Base-by-base conservation (phyloP, 306 rosid genomes). In the Senna siamea region DNA sequence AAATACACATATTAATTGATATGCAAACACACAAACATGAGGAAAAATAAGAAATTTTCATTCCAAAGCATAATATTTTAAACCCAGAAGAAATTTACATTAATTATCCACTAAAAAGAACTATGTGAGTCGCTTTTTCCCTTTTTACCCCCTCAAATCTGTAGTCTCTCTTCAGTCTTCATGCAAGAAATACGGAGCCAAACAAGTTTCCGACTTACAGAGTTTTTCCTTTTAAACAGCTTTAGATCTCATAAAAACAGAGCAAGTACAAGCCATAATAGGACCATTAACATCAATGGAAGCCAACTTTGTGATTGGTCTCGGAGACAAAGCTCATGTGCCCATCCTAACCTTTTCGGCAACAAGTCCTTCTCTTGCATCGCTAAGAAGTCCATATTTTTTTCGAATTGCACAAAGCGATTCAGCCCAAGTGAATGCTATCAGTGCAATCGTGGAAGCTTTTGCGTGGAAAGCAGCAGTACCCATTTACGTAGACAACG, bases 301-400 rank as follows among this genome's bases (percentile, higher is more conserved):
- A 17, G 76, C 84, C 14, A 8, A 18, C 55, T 79, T 83, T 28
- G 37, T 79, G 0, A 72, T 79, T 15, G 26, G 57, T 8, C 74
- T 83, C 0, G 87, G 80, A 26, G 62, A 80, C 2, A 58, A 74
- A 70, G 80, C 76, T 9, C 53, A 57, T 2, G 88, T 84, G 5
- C 88, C 88, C 37, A 77, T 84, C 30, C 47, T 84, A 30, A 73
- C 80, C 18, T 84, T 77, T 37, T 51, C 76, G 10, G 78, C 87
- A 9, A 43, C 78, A 7, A 61, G 73, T 40, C 69, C 84, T 44
- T 79, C 84, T 54, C 79, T 76, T 18, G 23, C 83, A 3, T 77
- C 80, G 0, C 69, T 61, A 2, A 13, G 41, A 0, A 75, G 73
- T 54, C 18, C 53, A 9, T 83, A 76, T 6, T 83, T 79, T 19